These are phyloP conservation scores for Arthrobotrys entomopaga DNA, from an alignment of 2,329 filamentous ascomycete species.

Conservation along the genomic window DNA sequence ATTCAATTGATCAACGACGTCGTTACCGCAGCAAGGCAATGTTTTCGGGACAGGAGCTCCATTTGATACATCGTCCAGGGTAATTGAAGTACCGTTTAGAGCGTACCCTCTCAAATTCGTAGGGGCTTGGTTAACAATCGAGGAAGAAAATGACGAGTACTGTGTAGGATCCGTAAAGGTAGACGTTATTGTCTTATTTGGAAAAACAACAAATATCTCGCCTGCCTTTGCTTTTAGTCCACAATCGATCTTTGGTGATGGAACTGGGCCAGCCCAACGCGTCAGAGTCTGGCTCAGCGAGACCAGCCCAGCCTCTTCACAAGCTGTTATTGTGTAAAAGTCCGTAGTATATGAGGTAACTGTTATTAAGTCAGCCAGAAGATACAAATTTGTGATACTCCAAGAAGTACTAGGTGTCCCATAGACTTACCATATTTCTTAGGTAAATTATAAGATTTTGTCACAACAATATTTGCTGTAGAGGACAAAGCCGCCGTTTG, in stretches of 20 bases:
- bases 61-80: background rate
- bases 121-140: background rate
- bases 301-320: background rate
- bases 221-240: background rate
- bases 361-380: background rate
- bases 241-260: background rate
- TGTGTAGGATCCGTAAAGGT: constrained; percentile 1
- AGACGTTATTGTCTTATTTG: constrained; percentile 2
- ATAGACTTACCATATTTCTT: constrained; percentile 14
- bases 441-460: constrained; percentile 8
- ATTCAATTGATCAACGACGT: constrained; percentile 8
- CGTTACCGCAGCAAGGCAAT: background rate
- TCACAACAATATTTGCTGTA: constrained; percentile 6
- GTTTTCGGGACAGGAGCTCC: background rate
- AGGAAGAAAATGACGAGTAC: constrained; percentile 7
- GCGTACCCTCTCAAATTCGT: background rate
- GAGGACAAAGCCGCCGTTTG: background rate
- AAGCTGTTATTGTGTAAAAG: constrained; percentile 10
- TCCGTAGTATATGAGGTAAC: constrained; percentile 14
- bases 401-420: background rate
- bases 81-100: background rate
- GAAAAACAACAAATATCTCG: constrained; percentile 3
- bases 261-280: background rate
- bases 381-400: background rate
- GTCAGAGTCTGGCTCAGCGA: no score